These are phyloP conservation scores for Henckelia pumila DNA, from an alignment of 257 asterid species.

Conservation along the genomic window DNA sequence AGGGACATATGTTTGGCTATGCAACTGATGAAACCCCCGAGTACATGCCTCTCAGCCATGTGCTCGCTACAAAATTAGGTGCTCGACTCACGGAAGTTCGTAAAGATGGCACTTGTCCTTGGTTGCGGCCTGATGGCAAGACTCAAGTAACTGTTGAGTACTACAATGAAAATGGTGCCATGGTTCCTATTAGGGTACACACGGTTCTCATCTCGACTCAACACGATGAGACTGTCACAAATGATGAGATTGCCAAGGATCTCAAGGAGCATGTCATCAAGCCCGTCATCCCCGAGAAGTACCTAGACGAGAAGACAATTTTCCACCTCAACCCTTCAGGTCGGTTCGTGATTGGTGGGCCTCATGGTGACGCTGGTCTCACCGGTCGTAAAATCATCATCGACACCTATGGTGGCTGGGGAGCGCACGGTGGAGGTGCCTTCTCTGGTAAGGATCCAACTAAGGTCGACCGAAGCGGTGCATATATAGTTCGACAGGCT, in stretches of 20 bases:
- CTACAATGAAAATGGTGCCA: conserved; percentile 38
- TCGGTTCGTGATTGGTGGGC: conserved; percentile 43
- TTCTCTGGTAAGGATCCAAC: conserved; percentile 44
- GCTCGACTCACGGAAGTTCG: conserved; percentile 38
- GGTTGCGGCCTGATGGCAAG: conserved; percentile 45
- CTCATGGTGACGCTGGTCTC: conserved; percentile 45
- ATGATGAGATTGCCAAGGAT: conserved; percentile 40
- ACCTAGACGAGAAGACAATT: conserved; percentile 41
- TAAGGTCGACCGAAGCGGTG: conserved; percentile 42
- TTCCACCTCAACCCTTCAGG: conserved; percentile 46
- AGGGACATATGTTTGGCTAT: conserved; percentile 39
- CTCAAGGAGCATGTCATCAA: conserved; percentile 43
- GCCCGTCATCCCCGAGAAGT: conserved; percentile 39
- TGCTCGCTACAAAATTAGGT: conserved; percentile 39
- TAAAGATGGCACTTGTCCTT: conserved; percentile 35
- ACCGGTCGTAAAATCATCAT: conserved; percentile 43
- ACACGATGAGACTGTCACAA: conserved; percentile 43
- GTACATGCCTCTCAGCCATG: conserved; percentile 44
- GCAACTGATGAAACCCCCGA: conserved; percentile 46
- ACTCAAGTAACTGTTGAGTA: conserved; percentile 42
- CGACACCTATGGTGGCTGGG: conserved; percentile 43
- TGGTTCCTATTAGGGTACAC: conserved; percentile 42
- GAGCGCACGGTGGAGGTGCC: conserved; percentile 44
- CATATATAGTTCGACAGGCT: conserved; percentile 41
- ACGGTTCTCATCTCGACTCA: conserved; percentile 44